phyloP scores from a whole-genome alignment of 805 yeast species.

The Kazachstania kunashirensis region DNA sequence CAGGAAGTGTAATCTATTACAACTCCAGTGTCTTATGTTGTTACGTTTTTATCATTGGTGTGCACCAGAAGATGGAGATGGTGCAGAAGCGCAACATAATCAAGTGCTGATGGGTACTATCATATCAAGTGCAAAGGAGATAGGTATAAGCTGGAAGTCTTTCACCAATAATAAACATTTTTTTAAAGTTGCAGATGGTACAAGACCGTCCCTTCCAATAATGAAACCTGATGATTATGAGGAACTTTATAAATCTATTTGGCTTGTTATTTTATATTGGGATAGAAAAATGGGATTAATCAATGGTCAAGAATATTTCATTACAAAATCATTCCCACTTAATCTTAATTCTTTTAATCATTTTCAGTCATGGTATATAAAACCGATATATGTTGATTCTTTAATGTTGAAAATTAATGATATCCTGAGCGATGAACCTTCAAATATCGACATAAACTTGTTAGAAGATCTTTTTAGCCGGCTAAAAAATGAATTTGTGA shows the following conservation, averaged over 20 bases:
- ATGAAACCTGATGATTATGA: constrained; percentile 13
- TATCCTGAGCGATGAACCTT: constrained; percentile 15
- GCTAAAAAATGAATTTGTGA: constrained; percentile 8
- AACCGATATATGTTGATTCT: constrained; percentile 13
- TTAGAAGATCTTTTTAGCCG: constrained; percentile 7
- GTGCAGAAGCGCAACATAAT: constrained; percentile 21
- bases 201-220: constrained; percentile 14
- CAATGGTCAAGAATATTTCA: constrained; percentile 24
- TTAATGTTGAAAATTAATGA: constrained; percentile 13
- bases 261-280: constrained; percentile 24
- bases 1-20: constrained; percentile 23
- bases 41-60: constrained; percentile 28
- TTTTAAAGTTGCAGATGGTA: constrained; percentile 12
- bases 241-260: constrained; percentile 14
- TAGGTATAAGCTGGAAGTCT: constrained; percentile 24
- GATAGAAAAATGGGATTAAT: constrained; percentile 24
- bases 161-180: constrained; percentile 11
- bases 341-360: constrained; percentile 2
- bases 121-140: constrained; percentile 21
- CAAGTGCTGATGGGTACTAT: constrained; percentile 24
- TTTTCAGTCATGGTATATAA: constrained; percentile 15
- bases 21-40: constrained; percentile 21
- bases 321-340: constrained; percentile 17
- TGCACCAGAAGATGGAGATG: constrained; percentile 29
- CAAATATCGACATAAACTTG: constrained; percentile 12